phyloP scores from a whole-genome alignment of 2,329 filamentous ascomycete species.

The Phoma sp. region DNA sequence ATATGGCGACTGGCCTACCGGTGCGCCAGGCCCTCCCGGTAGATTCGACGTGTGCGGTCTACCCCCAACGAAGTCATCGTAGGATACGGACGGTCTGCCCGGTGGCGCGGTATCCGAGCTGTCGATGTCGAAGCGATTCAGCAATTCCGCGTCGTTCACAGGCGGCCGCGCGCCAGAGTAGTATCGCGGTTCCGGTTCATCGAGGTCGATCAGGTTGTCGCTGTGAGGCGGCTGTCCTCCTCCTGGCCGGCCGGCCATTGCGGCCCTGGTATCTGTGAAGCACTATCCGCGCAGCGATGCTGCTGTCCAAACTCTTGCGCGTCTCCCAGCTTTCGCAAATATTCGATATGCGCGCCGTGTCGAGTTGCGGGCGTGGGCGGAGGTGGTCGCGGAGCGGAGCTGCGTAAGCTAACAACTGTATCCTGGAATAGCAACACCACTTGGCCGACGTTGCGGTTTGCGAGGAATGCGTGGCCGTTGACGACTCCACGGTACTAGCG shows the following conservation, averaged over 20 bases:
- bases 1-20: conserved; percentile 46
- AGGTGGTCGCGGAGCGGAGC: conserved; percentile 21
- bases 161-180: conserved; percentile 76
- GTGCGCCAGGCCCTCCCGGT: conserved; percentile 52
- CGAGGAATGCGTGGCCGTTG: conserved; percentile 16
- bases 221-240: conserved; percentile 55
- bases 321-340: neutral
- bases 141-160: conserved; percentile 80
- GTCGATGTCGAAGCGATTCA: conserved; percentile 75
- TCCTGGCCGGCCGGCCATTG: conserved; percentile 62
- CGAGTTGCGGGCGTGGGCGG: conserved; percentile 13
- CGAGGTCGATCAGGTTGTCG: conserved; percentile 73
- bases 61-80: conserved; percentile 87
- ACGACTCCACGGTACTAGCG: neutral
- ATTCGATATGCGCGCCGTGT: conserved; percentile 4
- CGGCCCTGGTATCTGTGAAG: conserved; percentile 35
- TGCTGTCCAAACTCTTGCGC: conserved; percentile 35
- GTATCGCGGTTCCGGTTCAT: conserved; percentile 74
- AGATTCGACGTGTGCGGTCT: conserved; percentile 52
- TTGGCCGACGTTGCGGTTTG: conserved; percentile 6
- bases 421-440: conserved; percentile 18
- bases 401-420: conserved; percentile 20
- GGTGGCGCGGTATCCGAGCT: conserved; percentile 66
- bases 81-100: conserved; percentile 83
- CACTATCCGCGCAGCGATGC: conserved; percentile 31